Conservation (phyloP, 257 asterid species). For the Nicotiana benthamiana region DNA sequence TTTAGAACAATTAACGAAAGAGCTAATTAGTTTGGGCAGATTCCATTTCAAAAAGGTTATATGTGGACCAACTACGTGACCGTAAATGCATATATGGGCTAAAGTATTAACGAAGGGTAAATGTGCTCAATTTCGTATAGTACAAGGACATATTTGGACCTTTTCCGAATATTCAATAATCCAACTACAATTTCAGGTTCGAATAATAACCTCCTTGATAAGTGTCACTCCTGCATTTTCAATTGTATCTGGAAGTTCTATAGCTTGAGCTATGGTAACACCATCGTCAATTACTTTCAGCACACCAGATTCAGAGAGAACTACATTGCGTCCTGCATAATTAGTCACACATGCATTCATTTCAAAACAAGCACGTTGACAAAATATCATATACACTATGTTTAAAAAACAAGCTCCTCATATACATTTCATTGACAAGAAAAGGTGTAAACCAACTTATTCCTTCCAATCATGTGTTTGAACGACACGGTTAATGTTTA, state of each 20-base stretch:
- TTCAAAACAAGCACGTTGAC: not conserved
- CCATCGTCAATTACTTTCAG: constrained; percentile 89
- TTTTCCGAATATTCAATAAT: not conserved
- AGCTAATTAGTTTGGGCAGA: too few relatives aligned
- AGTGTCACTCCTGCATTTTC: constrained; percentile 84
- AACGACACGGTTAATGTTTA: not conserved
- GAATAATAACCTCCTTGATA: constrained; percentile 58
- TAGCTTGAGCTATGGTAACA: constrained; percentile 84
- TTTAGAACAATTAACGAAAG: too few relatives aligned
- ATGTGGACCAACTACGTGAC: too few relatives aligned
- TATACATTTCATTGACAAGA: not conserved
- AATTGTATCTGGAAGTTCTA: constrained; percentile 82
- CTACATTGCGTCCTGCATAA: constrained; percentile 69
- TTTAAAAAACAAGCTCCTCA: not conserved
- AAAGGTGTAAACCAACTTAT: not conserved
- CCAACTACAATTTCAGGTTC: constrained; percentile 1
- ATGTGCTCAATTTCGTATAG: too few relatives aligned
- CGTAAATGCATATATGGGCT: too few relatives aligned
- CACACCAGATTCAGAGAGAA: constrained; percentile 55
- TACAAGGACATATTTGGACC: too few relatives aligned
- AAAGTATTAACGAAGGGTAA: too few relatives aligned
- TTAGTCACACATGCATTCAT: not conserved
- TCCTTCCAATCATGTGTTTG: not conserved
- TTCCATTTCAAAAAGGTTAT: too few relatives aligned
- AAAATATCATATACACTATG: not conserved